These are phyloP conservation scores for Cryoendolithus antarcticus DNA, from an alignment of 2,329 filamentous ascomycete species.

Conservation along the genomic window DNA sequence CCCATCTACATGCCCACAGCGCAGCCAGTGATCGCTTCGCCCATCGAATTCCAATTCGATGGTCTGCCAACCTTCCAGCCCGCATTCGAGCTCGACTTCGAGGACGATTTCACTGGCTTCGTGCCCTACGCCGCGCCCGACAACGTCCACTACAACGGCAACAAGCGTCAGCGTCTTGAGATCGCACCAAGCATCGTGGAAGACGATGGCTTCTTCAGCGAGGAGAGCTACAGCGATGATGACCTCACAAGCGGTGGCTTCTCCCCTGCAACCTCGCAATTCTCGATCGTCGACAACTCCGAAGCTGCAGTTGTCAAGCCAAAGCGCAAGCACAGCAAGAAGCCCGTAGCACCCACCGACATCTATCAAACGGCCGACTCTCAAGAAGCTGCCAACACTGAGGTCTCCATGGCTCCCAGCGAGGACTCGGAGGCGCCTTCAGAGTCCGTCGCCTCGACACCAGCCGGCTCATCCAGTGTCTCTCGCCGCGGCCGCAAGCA, in stretches of 20 bases:
- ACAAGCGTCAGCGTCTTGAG: conserved; percentile 63
- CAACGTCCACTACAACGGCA: conserved; percentile 46
- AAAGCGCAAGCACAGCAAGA: conserved; percentile 19
- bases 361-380: conserved; percentile 33
- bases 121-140: conserved; percentile 56
- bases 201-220: conserved; percentile 65
- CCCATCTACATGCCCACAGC: conserved; percentile 21
- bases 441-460: conserved; percentile 19
- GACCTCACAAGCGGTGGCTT: conserved; percentile 51
- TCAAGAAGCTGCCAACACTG: conserved; percentile 29
- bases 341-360: conserved; percentile 30
- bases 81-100: conserved; percentile 79
- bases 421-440: conserved; percentile 15
- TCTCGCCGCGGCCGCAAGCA: conserved; percentile 97
- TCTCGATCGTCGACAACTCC: conserved; percentile 22
- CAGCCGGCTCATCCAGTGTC: conserved; percentile 38
- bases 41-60: conserved; percentile 38
- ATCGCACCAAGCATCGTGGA: conserved; percentile 49
- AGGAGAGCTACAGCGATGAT: conserved; percentile 64
- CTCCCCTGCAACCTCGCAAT: conserved; percentile 46
- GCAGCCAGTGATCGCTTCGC: conserved; percentile 20
- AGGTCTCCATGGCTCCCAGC: conserved; percentile 28
- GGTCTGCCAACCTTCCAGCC: conserved; percentile 68
- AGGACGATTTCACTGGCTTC: conserved; percentile 72
- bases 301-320: conserved; percentile 15